Percentiles rank a stretch among this genome's conserved stretches.
These are phyloP conservation scores for Alternaria ethzedia DNA, from an alignment of 2,329 filamentous ascomycete species.

Conservation along the genomic window DNA sequence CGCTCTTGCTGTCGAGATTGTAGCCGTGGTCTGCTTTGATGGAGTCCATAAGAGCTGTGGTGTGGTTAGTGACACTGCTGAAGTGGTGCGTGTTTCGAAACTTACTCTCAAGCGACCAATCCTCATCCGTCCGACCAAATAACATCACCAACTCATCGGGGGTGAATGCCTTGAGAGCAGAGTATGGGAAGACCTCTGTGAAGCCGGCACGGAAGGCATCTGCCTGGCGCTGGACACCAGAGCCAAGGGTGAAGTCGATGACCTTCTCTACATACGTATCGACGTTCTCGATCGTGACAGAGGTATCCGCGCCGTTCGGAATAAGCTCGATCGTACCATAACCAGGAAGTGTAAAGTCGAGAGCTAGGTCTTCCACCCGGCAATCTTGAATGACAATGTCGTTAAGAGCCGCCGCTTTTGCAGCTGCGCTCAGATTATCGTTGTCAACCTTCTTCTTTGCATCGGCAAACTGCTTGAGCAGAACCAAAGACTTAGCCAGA, in stretches of 20 bases:
- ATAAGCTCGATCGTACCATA: conserved; percentile 84
- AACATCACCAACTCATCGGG: conserved; percentile 93
- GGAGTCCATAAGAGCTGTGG: conserved; percentile 87
- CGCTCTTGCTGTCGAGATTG: conserved; percentile 97
- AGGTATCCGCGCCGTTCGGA: conserved; percentile 72
- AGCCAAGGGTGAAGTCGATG: conserved; percentile 88
- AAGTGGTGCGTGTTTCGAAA: conserved; percentile 22
- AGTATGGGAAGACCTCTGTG: conserved; percentile 94
- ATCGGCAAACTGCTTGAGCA: conserved; percentile 84
- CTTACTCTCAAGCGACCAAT: conserved; percentile 97
- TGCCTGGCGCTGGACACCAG: conserved; percentile 84
- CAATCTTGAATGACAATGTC: conserved; percentile 77
- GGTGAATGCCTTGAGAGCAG: conserved; percentile 89
- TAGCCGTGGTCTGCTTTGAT: conserved; percentile 99
- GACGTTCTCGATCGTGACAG: conserved; percentile 91
- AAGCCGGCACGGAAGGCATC: conserved; percentile 92
- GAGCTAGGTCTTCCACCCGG: conserved; percentile 81
- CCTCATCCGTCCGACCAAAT: conserved; percentile 90
- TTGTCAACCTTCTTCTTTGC: conserved; percentile 85
- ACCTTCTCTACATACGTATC: conserved; percentile 86
- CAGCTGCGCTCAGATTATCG: conserved; percentile 65
- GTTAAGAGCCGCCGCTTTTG: conserved; percentile 74
- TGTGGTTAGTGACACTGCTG: conserved; percentile 33
- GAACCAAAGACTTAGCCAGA: conserved; percentile 81
- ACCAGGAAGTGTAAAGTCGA: conserved; percentile 95